Evolutionary conservation across 352 stramenopile genomes (phyloP).

Genomic region (Pythium utonaiense): DNA sequence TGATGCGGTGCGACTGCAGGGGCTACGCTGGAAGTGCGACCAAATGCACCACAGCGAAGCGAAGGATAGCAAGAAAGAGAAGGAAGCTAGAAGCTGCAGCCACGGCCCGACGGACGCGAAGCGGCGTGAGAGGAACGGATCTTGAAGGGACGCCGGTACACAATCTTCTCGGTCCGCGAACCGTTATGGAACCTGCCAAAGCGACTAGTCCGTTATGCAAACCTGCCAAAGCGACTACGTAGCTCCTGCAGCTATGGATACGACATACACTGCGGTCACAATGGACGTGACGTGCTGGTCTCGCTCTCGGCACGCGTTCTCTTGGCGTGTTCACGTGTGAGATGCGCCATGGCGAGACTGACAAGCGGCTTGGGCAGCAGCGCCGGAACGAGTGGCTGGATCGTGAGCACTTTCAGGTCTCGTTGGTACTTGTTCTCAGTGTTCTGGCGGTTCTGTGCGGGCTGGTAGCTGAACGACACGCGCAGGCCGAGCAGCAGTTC

Average conservation of each 20-base stretch:
- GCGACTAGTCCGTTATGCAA: not conserved
- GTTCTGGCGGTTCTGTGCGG: constrained; percentile 20
- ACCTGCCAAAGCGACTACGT: not conserved
- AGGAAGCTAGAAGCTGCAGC: not conserved
- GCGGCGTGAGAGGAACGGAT: not conserved
- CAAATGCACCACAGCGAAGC: not conserved
- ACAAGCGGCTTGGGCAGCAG: constrained; percentile 44
- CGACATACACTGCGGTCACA: too few relatives aligned
- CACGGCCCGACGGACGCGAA: not conserved
- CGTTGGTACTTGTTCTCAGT: constrained; percentile 34
- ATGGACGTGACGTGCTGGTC: too few relatives aligned
- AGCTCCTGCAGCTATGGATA: too few relatives aligned
- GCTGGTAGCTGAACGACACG: constrained; percentile 47
- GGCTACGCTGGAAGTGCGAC: constrained; percentile 1
- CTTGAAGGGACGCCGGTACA: constrained; percentile 8
- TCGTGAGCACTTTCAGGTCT: constrained; percentile 44
- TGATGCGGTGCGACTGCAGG: not conserved
- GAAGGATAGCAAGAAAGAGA: not conserved
- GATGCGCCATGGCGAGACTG: constrained; percentile 32
- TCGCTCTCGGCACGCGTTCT: not conserved
- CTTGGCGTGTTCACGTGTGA: constrained; percentile 22
- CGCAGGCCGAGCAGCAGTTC: constrained; percentile 49
- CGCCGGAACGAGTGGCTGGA: constrained; percentile 36
- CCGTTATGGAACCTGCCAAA: constrained; percentile 2
- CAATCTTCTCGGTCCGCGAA: constrained; percentile 7